phyloP scores from a whole-genome alignment of 306 rosid species.

The Aeschynomene evenia region DNA sequence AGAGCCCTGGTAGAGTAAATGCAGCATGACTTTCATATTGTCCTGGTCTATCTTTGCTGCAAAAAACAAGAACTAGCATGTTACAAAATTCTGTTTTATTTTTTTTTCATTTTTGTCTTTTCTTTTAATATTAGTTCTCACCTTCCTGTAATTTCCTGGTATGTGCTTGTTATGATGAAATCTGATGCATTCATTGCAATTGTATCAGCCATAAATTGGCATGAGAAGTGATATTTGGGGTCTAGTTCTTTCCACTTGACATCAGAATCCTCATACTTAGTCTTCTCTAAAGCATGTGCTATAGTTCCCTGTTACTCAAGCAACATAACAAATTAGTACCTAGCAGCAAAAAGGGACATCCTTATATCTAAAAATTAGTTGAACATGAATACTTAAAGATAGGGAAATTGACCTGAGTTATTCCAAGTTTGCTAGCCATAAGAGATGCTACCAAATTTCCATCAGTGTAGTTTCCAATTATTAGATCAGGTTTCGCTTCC shows the following conservation, averaged over 20 bases:
- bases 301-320: conserved; percentile 65
- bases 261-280: conserved; percentile 92
- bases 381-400: not conserved
- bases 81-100: not conserved
- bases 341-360: conserved; percentile 2
- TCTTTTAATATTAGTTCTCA: conserved; percentile 12
- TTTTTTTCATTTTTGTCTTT: not conserved
- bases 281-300: conserved; percentile 94
- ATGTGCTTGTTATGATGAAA: conserved; percentile 85
- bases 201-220: conserved; percentile 83
- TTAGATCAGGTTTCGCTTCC: conserved; percentile 80
- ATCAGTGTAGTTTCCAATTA: conserved; percentile 88
- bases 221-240: conserved; percentile 85
- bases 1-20: conserved; percentile 88
- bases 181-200: conserved; percentile 92
- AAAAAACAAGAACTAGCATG: conserved; percentile 29
- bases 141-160: conserved; percentile 95
- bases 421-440: conserved; percentile 73
- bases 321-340: conserved; percentile 10
- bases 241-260: conserved; percentile 87
- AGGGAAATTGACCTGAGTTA: conserved; percentile 58
- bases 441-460: conserved; percentile 90
- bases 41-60: conserved; percentile 86
- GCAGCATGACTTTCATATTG: conserved; percentile 84
- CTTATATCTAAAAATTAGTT: not conserved